Conservation (phyloP, 2,329 filamentous ascomycete genomes). For the Ampelomyces quisqualis region DNA sequence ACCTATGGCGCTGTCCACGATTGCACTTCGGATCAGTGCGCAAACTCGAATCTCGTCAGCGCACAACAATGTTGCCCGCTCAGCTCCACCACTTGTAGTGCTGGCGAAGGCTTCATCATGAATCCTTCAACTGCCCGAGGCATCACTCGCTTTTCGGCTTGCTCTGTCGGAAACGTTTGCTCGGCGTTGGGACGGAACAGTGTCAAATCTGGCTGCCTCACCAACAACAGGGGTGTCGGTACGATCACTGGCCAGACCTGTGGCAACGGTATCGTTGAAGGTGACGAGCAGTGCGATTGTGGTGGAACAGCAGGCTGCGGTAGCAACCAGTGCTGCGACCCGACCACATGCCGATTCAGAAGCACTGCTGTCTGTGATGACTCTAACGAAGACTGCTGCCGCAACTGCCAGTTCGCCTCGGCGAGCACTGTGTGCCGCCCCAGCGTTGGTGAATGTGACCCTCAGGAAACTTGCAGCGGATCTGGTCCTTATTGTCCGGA, state of each 20-base stretch:
- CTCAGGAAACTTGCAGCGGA: slow-evolving; percentile 79
- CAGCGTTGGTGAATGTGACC: slow-evolving; percentile 80
- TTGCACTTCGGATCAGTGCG: slow-evolving; percentile 70
- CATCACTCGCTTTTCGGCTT: slow-evolving; percentile 81
- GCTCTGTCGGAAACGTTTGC: slow-evolving; percentile 91
- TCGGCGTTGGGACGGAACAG: slow-evolving; percentile 75
- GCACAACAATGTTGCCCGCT: slow-evolving; percentile 80
- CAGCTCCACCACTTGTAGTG: slow-evolving; percentile 67
- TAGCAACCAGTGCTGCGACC: slow-evolving; percentile 78
- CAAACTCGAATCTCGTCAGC: slow-evolving; percentile 59
- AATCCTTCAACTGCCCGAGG: slow-evolving; percentile 78
- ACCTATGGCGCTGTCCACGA: slow-evolving; percentile 97
- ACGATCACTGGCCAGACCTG: slow-evolving; percentile 83
- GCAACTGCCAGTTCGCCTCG: slow-evolving; percentile 66
- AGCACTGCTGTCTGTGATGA: slow-evolving; percentile 75
- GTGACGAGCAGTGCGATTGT: slow-evolving; percentile 93
- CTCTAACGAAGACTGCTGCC: slow-evolving; percentile 82
- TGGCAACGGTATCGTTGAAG: slow-evolving; percentile 95
- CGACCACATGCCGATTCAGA: slow-evolving; percentile 83
- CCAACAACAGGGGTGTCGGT: slow-evolving; percentile 79
- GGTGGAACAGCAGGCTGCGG: slow-evolving; percentile 73
- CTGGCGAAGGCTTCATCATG: slow-evolving; percentile 84
- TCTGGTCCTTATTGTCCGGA: slow-evolving; percentile 69
- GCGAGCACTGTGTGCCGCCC: slow-evolving; percentile 74
- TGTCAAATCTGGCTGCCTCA: slow-evolving; percentile 74